These are phyloP conservation scores for Sclerotinia minor DNA, from an alignment of 2,329 filamentous ascomycete species.

Conservation along the genomic window DNA sequence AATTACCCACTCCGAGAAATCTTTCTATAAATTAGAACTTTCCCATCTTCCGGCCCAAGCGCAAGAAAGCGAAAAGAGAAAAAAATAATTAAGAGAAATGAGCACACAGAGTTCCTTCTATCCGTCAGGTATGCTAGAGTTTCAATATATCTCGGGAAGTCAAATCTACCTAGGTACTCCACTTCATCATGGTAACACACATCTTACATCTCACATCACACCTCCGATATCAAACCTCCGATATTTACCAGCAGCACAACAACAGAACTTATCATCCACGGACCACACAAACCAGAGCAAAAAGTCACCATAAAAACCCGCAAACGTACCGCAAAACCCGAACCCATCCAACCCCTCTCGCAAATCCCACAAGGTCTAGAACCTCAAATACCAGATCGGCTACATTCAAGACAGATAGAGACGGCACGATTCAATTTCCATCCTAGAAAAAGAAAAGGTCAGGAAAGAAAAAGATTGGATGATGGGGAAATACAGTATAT, in stretches of 20 bases:
- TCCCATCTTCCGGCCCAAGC: background rate
- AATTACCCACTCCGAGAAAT: background rate
- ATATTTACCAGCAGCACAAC: background rate
- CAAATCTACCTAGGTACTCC: constrained; percentile 3
- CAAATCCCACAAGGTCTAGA: background rate
- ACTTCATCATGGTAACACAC: constrained; percentile 1
- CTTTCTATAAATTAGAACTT: background rate
- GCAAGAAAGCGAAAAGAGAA: background rate
- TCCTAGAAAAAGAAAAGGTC: too few species aligned
- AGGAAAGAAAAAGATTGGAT: constrained; percentile 4
- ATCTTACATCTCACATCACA: background rate
- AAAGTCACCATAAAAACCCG: background rate
- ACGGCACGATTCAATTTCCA: too few species aligned
- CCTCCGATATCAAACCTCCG: background rate
- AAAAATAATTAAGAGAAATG: background rate
- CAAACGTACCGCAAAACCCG: background rate
- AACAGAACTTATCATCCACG: background rate
- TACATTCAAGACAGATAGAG: background rate
- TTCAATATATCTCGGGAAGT: constrained; percentile 8
- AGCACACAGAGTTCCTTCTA: background rate
- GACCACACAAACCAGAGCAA: too few species aligned
- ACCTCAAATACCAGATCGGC: background rate
- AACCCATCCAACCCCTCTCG: background rate
- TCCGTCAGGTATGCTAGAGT: background rate
- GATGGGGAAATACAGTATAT: constrained; percentile 10